Percentiles rank a stretch among this genome's conserved stretches.
Conservation (phyloP, 2,329 filamentous ascomycete species). For the Diplocarpon mali region DNA sequence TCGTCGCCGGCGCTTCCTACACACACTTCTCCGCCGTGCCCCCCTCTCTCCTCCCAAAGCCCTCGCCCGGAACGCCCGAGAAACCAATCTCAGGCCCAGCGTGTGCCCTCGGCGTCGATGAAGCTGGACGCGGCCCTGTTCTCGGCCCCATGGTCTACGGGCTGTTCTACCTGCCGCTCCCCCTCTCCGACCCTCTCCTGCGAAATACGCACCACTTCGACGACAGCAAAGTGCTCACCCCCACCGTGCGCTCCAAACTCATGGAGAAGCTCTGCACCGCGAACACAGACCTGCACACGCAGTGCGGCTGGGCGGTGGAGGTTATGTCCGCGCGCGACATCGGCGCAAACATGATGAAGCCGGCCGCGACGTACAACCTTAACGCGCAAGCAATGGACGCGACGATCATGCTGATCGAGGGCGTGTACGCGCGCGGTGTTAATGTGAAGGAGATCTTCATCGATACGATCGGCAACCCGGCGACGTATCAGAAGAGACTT, state of each 20-base stretch:
- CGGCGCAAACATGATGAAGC: constrained; percentile 28
- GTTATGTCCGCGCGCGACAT: constrained; percentile 58
- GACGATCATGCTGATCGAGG: constrained; percentile 70
- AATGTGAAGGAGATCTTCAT: constrained; percentile 86
- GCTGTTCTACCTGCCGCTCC: constrained; percentile 64
- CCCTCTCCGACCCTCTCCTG: constrained; percentile 61
- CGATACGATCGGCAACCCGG: constrained; percentile 82
- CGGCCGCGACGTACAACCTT: constrained; percentile 61
- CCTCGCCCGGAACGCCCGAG: constrained; percentile 9
- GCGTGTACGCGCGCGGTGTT: constrained; percentile 65
- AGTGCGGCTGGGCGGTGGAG: constrained; percentile 76
- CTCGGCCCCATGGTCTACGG: constrained; percentile 70
- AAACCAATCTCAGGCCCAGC: constrained; percentile 35
- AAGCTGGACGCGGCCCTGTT: constrained; percentile 90
- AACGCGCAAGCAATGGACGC: constrained; percentile 95
- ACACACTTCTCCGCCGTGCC: constrained; percentile 62
- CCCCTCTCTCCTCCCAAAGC: constrained; percentile 38
- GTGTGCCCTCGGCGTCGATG: constrained; percentile 81
- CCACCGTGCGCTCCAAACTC: constrained; percentile 63
- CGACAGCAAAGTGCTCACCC: constrained; percentile 86
- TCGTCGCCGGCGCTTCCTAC: constrained; percentile 58
- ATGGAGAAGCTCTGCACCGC: constrained; percentile 59
- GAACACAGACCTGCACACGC: constrained; percentile 43
- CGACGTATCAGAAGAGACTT: constrained; percentile 72
- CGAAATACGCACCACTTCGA: constrained; percentile 76